phyloP scores from a whole-genome alignment of 139 green algal genomes.

The Asterochloris sp. region DNA sequence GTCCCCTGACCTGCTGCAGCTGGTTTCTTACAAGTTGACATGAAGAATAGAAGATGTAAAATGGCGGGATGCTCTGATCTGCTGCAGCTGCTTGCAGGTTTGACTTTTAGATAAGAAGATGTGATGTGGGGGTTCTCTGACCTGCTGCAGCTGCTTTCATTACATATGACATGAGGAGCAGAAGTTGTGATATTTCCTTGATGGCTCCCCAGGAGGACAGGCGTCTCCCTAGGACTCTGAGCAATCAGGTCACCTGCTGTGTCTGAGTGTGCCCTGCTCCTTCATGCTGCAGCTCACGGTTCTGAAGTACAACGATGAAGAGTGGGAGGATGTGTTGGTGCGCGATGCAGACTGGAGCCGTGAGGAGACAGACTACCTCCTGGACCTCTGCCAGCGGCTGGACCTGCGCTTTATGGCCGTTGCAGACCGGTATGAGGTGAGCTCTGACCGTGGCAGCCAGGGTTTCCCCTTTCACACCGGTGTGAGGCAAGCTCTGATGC shows the following conservation, averaged over 20 bases:
- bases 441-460: background rate
- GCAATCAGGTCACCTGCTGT: background rate
- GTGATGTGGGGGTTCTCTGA: too few relatives aligned
- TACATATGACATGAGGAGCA: too few relatives aligned
- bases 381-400: constrained; percentile 71
- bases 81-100: too few relatives aligned
- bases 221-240: too few relatives aligned
- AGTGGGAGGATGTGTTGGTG: constrained; percentile 62
- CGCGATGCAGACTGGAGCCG: constrained; percentile 56
- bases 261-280: background rate
- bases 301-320: constrained; percentile 66
- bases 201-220: too few relatives aligned
- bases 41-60: too few relatives aligned
- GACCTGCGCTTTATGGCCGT: constrained; percentile 82
- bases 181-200: too few relatives aligned
- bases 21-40: too few relatives aligned
- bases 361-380: constrained; percentile 88
- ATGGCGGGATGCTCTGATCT: too few relatives aligned
- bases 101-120: too few relatives aligned
- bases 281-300: constrained; percentile 29
- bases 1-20: too few relatives aligned
- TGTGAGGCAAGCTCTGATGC: background rate
- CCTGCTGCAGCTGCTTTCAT: too few relatives aligned
- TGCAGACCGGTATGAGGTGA: constrained; percentile 76
- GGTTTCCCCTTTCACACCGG: background rate